Conservation (phyloP, 371 early-diverging fungal genomes). For the Lichtheimia corymbifera region DNA sequence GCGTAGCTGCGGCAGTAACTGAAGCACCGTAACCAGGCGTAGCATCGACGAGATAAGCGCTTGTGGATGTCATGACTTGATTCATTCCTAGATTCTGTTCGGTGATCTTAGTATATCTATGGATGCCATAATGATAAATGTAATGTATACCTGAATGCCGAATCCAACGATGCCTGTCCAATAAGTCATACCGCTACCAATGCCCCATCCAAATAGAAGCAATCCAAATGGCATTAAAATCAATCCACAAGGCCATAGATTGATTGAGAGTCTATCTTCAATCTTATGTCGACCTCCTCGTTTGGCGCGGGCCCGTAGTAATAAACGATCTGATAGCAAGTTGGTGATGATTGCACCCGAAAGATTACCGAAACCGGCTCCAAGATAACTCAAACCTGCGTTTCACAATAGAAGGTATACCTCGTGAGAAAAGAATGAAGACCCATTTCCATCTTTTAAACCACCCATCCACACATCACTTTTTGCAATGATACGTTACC, state of each 20-base stretch:
- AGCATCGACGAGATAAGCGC: slow-evolving; percentile 49
- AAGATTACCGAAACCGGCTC: slow-evolving; percentile 48
- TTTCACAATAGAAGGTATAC: background rate
- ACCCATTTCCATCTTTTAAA: too few relatives aligned
- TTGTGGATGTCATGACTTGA: slow-evolving; percentile 27
- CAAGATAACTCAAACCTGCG: slow-evolving; percentile 39
- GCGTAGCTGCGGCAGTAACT: slow-evolving; percentile 45
- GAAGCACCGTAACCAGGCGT: slow-evolving; percentile 48
- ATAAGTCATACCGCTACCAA: slow-evolving; percentile 33
- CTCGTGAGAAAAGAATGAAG: background rate
- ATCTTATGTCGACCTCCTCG: slow-evolving; percentile 22
- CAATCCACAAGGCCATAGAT: slow-evolving; percentile 36
- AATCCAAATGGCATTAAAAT: slow-evolving; percentile 44
- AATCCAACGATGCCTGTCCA: slow-evolving; percentile 46
- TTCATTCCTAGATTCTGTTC: slow-evolving; percentile 30
- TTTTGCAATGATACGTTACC: slow-evolving; percentile 9
- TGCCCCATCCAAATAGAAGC: slow-evolving; percentile 50
- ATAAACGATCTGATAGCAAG: slow-evolving; percentile 23
- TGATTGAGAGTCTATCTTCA: slow-evolving; percentile 28
- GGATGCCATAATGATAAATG: too few relatives aligned
- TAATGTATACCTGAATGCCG: slow-evolving; percentile 18
- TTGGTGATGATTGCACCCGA: slow-evolving; percentile 34
- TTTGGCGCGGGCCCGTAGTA: slow-evolving; percentile 25
- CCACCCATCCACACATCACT: background rate
- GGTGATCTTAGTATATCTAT: too few relatives aligned